These are phyloP conservation scores for Gyromitra esculenta DNA, from an alignment of 2,329 filamentous ascomycete genomes.

Conservation along the genomic window DNA sequence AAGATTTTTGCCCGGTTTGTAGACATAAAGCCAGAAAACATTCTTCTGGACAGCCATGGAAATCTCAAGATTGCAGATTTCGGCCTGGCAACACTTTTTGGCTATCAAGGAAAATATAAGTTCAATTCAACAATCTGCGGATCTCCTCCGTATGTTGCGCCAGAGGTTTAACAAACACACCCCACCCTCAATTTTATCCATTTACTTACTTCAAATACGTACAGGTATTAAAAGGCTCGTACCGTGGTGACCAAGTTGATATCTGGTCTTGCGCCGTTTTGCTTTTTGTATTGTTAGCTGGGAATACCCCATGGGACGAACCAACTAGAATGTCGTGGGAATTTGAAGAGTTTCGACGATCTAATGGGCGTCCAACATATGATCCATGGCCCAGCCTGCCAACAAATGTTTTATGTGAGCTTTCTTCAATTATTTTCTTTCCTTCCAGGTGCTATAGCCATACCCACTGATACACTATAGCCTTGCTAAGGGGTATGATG, in stretches of 20 bases:
- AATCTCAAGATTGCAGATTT: conserved; percentile 96
- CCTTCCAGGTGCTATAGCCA: not conserved
- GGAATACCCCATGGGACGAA: conserved; percentile 98
- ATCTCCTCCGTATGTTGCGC: conserved; percentile 95
- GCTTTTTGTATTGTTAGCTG: conserved; percentile 92
- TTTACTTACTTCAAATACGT: conserved; percentile 6
- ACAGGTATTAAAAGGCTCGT: conserved; percentile 59
- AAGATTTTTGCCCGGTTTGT: conserved; percentile 7
- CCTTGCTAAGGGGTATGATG: conserved; percentile 92
- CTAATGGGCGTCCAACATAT: conserved; percentile 82
- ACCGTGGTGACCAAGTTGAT: conserved; percentile 79
- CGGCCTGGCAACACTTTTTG: conserved; percentile 91
- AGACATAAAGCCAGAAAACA: conserved; percentile 93
- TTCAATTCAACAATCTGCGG: conserved; percentile 89
- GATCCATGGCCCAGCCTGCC: conserved; percentile 86
- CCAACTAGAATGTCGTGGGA: conserved; percentile 88
- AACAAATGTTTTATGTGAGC: conserved; percentile 70
- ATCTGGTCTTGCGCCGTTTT: conserved; percentile 99
- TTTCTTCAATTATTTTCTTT: not conserved
- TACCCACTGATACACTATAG: conserved; percentile 40
- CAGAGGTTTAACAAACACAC: conserved; percentile 71
- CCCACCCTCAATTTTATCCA: not conserved
- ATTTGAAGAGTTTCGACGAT: conserved; percentile 84
- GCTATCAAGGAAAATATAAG: conserved; percentile 85
- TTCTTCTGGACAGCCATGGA: conserved; percentile 83